Percentiles rank a stretch among this genome's conserved stretches.
Conservation (phyloP, 768 basidiomycete species). For the Cystobasidium ongulense region DNA sequence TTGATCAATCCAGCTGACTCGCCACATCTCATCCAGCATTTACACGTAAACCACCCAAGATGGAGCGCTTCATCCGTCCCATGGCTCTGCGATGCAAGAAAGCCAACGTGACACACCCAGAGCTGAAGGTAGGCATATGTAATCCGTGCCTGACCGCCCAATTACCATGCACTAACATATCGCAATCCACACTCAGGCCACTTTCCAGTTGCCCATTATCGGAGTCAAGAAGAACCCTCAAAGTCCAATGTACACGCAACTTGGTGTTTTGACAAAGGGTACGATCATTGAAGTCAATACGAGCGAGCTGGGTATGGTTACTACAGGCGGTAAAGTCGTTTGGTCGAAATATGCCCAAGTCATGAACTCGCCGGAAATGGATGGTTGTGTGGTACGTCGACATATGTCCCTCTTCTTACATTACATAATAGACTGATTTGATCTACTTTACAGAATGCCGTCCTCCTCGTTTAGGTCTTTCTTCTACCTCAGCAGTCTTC, state of each 20-base stretch:
- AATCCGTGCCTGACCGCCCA: neutral
- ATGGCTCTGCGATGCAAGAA: constrained; percentile 97
- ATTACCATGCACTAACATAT: neutral
- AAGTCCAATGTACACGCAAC: constrained; percentile 92
- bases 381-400: constrained; percentile 26
- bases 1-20: neutral
- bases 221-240: constrained; percentile 99
- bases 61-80: constrained; percentile 94
- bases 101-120: constrained; percentile 97
- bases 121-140: constrained; percentile 43
- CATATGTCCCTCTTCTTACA: neutral
- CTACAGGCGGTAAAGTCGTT: constrained; percentile 48
- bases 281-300: constrained; percentile 83
- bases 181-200: constrained; percentile 92
- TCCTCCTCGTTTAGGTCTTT: constrained; percentile 21
- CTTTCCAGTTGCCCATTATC: constrained; percentile 94
- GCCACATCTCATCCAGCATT: constrained; percentile 59
- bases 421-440: neutral
- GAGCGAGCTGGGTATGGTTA: constrained; percentile 48
- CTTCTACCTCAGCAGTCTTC: neutral
- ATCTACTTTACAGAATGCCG: constrained; percentile 27
- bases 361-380: constrained; percentile 31
- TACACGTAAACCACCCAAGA: constrained; percentile 95
- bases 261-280: constrained; percentile 95
- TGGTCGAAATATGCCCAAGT: constrained; percentile 43